A percentile compares a stretch with the other conserved stretches of the same genome.
These are phyloP conservation scores for Boletus subluridellus DNA, from an alignment of 1,284 basidiomycete genomes.

Conservation along the genomic window DNA sequence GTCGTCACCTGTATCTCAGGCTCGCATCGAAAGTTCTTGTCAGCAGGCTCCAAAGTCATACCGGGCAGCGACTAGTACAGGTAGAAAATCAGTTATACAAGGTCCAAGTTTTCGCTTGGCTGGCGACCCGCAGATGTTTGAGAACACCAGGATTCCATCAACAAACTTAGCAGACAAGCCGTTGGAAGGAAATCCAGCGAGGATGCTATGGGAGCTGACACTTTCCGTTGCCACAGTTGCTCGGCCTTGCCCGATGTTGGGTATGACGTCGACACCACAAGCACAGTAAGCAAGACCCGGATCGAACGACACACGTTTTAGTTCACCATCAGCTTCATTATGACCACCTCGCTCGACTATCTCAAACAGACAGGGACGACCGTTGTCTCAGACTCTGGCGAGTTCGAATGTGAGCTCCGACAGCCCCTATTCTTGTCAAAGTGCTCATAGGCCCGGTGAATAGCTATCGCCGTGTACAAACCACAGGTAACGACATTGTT, in stretches of 20 bases:
- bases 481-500: slow-evolving; percentile 60
- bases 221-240: background rate
- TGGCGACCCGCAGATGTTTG: too few species aligned
- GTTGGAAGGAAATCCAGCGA: background rate
- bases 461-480: slow-evolving; percentile 86
- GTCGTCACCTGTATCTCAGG: too few species aligned
- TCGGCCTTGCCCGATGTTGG: too few species aligned
- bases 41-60: background rate
- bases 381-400: too few species aligned
- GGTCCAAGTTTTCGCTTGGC: too few species aligned
- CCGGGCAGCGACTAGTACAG: too few species aligned
- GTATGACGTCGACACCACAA: too few species aligned
- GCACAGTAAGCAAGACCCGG: too few species aligned
- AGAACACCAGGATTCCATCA: background rate
- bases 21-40: background rate
- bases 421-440: slow-evolving; percentile 5
- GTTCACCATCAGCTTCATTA: slow-evolving; percentile 37
- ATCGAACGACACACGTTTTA: too few species aligned
- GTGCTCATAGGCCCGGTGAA: background rate
- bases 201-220: background rate
- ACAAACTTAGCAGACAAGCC: background rate
- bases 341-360: slow-evolving; percentile 83
- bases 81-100: too few species aligned
- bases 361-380: slow-evolving; percentile 88
- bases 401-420: slow-evolving; percentile 59